Conservation (phyloP, 2,329 filamentous ascomycete genomes). For the Aspergillus cejpii region DNA sequence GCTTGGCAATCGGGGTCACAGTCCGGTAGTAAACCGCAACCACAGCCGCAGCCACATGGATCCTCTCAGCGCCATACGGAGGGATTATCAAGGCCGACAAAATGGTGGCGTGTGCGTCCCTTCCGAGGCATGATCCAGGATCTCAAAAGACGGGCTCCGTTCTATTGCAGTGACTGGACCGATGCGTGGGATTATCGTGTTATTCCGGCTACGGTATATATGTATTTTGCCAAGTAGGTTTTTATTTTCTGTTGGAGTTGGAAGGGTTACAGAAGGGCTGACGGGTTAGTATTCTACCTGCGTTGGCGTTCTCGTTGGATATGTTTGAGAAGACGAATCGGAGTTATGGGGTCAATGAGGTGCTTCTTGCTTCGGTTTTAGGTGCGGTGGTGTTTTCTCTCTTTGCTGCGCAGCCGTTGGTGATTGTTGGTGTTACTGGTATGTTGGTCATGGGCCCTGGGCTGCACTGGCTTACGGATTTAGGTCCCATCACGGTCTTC, state of each 20-base stretch:
- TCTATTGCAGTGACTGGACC: conserved; percentile 72
- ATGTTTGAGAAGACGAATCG: conserved; percentile 86
- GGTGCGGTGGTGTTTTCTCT: conserved; percentile 75
- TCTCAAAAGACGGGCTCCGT: conserved; percentile 65
- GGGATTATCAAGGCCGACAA: conserved; percentile 9
- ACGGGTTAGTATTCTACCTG: conserved; percentile 65
- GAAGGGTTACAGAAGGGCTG: conserved; percentile 5
- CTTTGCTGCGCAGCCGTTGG: conserved; percentile 73
- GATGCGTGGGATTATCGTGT: conserved; percentile 91
- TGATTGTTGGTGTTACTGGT: conserved; percentile 85
- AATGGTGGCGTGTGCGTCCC: conserved; percentile 68
- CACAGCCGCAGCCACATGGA: not conserved
- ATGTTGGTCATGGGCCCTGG: conserved; percentile 9
- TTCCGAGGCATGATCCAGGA: conserved; percentile 79
- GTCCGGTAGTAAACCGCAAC: not conserved
- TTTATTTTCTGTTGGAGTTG: not conserved
- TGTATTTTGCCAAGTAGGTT: conserved; percentile 87
- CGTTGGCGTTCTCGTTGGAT: conserved; percentile 80
- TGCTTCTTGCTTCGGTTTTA: conserved; percentile 76
- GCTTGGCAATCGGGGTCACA: conserved; percentile 18
- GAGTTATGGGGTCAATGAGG: conserved; percentile 86
- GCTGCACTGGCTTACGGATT: not conserved
- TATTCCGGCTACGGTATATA: conserved; percentile 79
- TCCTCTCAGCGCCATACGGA: not conserved
- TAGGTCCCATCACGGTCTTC: conserved; percentile 83